These are phyloP conservation scores for Penicillium sp. DNA, from an alignment of 2,329 filamentous ascomycete genomes.

Conservation along the genomic window DNA sequence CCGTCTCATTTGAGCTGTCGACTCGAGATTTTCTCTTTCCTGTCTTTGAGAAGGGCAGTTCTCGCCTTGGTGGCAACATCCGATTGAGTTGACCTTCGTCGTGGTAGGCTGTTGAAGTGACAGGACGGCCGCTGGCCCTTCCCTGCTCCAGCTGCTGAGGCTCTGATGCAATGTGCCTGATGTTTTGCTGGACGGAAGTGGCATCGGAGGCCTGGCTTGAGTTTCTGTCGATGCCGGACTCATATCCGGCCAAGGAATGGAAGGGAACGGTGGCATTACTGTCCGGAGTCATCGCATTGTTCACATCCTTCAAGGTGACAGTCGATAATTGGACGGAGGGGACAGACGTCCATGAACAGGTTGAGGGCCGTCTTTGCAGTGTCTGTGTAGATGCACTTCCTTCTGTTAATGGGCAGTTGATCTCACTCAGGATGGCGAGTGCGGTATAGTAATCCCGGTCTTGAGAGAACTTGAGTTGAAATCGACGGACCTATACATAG, in stretches of 20 bases:
- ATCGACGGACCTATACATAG: constrained; percentile 39
- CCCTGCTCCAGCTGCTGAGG: background rate
- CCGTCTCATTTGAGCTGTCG: background rate
- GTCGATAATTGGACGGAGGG: constrained; percentile 9
- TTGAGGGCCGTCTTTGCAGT: constrained; percentile 21
- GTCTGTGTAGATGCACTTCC: constrained; percentile 23
- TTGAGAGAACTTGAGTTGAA: constrained; percentile 45
- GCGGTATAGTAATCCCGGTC: constrained; percentile 43
- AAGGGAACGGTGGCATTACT: constrained; percentile 3
- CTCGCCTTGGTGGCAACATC: constrained; percentile 43
- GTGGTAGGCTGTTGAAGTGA: constrained; percentile 28
- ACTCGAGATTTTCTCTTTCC: constrained; percentile 18
- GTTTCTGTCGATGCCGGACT: constrained; percentile 3
- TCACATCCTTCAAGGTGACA: background rate
- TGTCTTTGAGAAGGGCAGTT: constrained; percentile 41
- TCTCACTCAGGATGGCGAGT: constrained; percentile 41
- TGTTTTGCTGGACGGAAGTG: background rate
- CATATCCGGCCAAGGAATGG: constrained; percentile 2
- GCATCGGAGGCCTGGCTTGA: background rate
- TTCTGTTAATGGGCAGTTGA: constrained; percentile 46
- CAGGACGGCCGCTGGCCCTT: constrained; percentile 14
- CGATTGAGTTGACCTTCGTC: constrained; percentile 32
- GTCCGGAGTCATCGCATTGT: constrained; percentile 4
- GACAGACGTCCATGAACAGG: constrained; percentile 27
- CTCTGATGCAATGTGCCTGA: background rate